Evolutionary conservation across 306 rosid species (phyloP).

Genomic region (Cyclanthera cordifolia): DNA sequence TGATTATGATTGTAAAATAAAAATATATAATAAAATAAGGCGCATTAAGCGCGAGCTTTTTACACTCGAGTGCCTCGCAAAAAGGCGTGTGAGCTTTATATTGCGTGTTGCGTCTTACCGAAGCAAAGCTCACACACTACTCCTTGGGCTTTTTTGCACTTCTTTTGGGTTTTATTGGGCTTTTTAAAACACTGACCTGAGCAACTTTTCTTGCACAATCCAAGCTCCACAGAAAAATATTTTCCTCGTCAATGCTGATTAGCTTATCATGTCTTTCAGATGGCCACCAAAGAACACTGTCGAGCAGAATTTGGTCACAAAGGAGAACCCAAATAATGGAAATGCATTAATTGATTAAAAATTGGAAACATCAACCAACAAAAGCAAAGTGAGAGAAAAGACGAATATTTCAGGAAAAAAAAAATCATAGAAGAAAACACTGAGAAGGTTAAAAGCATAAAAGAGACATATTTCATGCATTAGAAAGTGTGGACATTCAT

Average conservation of each 20-base stretch:
- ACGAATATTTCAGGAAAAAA: background rate
- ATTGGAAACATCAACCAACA: background rate
- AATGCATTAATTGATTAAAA: background rate
- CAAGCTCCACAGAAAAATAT: constrained; percentile 66
- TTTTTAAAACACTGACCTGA: no score
- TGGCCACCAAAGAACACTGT: constrained; percentile 96
- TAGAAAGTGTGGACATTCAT: no score
- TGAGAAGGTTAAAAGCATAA: background rate
- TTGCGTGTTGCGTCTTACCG: no score
- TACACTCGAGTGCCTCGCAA: no score
- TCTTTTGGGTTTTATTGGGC: no score
- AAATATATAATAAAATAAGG: no score
- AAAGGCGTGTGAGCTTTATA: no score
- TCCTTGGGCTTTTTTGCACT: no score
- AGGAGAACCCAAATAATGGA: background rate
- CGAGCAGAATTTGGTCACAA: background rate
- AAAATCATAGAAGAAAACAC: background rate
- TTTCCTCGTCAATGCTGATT: constrained; percentile 81
- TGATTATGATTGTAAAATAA: no score
- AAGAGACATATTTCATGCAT: background rate
- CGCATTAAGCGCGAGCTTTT: no score
- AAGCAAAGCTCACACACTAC: no score
- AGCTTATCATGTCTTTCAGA: constrained; percentile 82
- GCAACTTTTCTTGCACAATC: constrained; percentile 75
- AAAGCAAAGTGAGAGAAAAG: background rate